A percentile compares a stretch with the other conserved stretches of the same genome.
Conservation (phyloP, 2,329 filamentous ascomycete genomes). For the Magnaporthales sp. region DNA sequence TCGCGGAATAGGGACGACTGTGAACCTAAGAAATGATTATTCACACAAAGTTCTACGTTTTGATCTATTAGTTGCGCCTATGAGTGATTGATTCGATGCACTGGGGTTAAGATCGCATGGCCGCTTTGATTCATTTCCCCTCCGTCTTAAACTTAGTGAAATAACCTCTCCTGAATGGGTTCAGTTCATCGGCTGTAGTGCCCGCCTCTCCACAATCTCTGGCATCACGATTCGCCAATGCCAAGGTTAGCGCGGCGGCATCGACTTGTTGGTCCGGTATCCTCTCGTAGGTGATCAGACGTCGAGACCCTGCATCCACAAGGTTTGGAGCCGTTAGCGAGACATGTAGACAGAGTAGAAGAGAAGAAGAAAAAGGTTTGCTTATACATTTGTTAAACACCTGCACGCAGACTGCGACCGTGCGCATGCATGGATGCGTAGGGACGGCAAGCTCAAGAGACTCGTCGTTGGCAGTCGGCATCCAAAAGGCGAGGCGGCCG, state of each 20-base stretch:
- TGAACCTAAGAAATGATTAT: not conserved
- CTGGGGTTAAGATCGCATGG: not conserved
- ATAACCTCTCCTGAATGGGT: constrained; percentile 51
- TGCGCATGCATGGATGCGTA: constrained; percentile 63
- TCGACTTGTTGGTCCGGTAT: constrained; percentile 51
- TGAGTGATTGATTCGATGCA: not conserved
- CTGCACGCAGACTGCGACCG: constrained; percentile 73
- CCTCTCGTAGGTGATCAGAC: constrained; percentile 78
- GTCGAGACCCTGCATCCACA: constrained; percentile 61
- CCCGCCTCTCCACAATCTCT: constrained; percentile 25
- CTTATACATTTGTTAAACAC: constrained; percentile 79
- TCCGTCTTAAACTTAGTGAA: constrained; percentile 35
- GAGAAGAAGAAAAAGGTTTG: not conserved
- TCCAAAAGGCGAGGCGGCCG: constrained; percentile 88
- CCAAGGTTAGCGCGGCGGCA: constrained; percentile 25
- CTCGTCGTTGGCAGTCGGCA: constrained; percentile 82
- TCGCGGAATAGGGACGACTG: not conserved
- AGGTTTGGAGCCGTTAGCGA: not conserved
- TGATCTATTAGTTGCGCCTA: not conserved
- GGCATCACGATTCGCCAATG: constrained; percentile 17
- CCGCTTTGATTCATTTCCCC: not conserved
- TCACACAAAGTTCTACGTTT: not conserved
- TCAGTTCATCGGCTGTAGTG: constrained; percentile 48
- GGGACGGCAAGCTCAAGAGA: constrained; percentile 70
- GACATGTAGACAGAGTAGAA: not conserved